Percentiles rank a stretch among this genome's conserved stretches.
Conservation (phyloP, 352 stramenopile species). For the Globisporangium solare region DNA sequence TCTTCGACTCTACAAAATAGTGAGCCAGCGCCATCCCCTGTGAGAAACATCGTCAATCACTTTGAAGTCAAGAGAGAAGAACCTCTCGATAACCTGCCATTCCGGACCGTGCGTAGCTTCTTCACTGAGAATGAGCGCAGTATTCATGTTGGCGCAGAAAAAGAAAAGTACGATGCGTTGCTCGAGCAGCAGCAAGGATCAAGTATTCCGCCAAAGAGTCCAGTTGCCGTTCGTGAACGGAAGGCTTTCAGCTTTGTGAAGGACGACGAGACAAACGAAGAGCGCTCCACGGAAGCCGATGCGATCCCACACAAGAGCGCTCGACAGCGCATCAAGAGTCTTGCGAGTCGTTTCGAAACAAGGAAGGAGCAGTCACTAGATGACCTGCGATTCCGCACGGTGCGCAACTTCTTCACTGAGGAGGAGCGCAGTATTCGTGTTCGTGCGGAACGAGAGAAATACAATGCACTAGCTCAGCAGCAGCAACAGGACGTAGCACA, state of each 20-base stretch:
- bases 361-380: slow-evolving; percentile 51
- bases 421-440: slow-evolving; percentile 45
- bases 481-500: slow-evolving; percentile 24
- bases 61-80: slow-evolving; percentile 53
- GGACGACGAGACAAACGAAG: not conserved
- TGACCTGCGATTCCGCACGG: slow-evolving; percentile 43
- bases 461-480: slow-evolving; percentile 41
- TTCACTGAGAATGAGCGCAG: slow-evolving; percentile 42
- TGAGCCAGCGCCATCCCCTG: not conserved
- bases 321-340: not conserved
- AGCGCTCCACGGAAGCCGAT: not conserved
- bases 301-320: not conserved
- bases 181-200: slow-evolving; percentile 35
- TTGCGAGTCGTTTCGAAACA: slow-evolving; percentile 35
- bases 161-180: slow-evolving; percentile 50
- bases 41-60: slow-evolving; percentile 37
- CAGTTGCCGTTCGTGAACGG: not conserved
- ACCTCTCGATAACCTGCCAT: slow-evolving; percentile 39
- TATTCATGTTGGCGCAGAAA: slow-evolving; percentile 42
- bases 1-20: too few species aligned
- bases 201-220: slow-evolving; percentile 12
- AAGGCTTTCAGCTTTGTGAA: too few species aligned
- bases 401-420: slow-evolving; percentile 43
- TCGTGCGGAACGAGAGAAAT: slow-evolving; percentile 48
- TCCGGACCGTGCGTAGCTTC: slow-evolving; percentile 51